Evolutionary conservation across 768 basidiomycete species (phyloP).

Genomic region (Rhizopogon sp.): DNA sequence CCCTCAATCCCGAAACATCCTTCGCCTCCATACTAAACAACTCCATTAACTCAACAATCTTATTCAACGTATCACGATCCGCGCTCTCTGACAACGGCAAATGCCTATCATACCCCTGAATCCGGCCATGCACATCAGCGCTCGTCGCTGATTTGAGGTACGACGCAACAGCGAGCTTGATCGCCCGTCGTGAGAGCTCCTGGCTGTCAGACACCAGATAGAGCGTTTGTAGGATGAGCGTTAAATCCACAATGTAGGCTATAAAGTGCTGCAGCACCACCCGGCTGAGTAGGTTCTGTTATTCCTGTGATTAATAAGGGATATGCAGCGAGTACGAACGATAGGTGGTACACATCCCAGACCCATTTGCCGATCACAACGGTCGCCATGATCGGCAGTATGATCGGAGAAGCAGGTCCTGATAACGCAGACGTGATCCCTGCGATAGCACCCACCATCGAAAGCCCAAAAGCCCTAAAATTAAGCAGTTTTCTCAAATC

Average conservation of each 20-base stretch:
- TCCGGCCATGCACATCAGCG: neutral
- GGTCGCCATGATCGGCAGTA: too few relatives aligned
- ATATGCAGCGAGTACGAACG: neutral
- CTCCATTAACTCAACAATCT: neutral
- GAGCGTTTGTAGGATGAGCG: constrained; percentile 18
- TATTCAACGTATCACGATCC: neutral
- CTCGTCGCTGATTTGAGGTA: neutral
- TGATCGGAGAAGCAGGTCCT: too few relatives aligned
- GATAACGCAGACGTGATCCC: neutral
- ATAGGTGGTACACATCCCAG: too few relatives aligned
- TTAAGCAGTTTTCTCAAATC: neutral
- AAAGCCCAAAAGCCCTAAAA: neutral
- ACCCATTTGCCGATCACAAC: too few relatives aligned
- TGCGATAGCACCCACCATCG: neutral
- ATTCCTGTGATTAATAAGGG: neutral
- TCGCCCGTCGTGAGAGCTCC: neutral
- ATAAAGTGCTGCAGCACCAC: constrained; percentile 13
- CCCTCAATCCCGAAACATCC: neutral
- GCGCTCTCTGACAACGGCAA: neutral
- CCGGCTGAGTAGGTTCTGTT: neutral
- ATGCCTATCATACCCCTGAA: neutral
- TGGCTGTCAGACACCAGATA: constrained; percentile 2
- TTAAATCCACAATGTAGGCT: constrained; percentile 21
- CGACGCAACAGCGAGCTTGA: neutral
- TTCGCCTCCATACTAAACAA: neutral